Evolutionary conservation across 108 stramenopile species (phyloP).

Genomic region (Cyclostephanos tholiformis): DNA sequence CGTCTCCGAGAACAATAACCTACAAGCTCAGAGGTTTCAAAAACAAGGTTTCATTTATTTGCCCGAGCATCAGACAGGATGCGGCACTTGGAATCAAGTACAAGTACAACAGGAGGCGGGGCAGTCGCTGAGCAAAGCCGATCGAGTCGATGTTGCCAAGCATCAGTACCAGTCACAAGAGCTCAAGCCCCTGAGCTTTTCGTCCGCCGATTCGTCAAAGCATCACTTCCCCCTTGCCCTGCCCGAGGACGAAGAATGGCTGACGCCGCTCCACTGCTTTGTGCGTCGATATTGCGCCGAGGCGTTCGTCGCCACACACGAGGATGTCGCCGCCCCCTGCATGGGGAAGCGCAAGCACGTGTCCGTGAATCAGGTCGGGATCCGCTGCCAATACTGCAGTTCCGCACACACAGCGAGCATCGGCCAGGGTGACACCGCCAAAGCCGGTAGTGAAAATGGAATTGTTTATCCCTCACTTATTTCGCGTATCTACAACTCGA

Average conservation of each 20-base stretch:
- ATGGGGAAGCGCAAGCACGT: constrained; percentile 83
- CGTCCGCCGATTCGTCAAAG: constrained; percentile 11
- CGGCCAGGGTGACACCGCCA: constrained; percentile 14
- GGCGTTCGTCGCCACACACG: constrained; percentile 70
- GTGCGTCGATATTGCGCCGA: constrained; percentile 78
- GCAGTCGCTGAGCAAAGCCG: no score
- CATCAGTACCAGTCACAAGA: neutral
- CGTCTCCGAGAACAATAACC: constrained; percentile 16
- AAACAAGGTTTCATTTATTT: constrained; percentile 12
- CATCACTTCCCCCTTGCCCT: constrained; percentile 64
- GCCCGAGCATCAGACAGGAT: constrained; percentile 1
- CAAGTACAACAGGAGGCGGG: neutral
- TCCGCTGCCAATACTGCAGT: constrained; percentile 84
- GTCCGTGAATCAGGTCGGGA: constrained; percentile 80
- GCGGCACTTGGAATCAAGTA: neutral
- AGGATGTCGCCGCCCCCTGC: constrained; percentile 76
- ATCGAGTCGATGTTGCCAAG: neutral
- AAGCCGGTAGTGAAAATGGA: constrained; percentile 36
- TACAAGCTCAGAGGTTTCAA: constrained; percentile 4
- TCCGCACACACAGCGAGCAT: constrained; percentile 28
- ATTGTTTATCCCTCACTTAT: constrained; percentile 52
- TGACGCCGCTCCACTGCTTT: constrained; percentile 86
- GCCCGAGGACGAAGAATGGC: constrained; percentile 73
- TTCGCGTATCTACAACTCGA: constrained; percentile 79
- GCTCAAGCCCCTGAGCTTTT: constrained; percentile 8